Evolutionary conservation across 352 stramenopile genomes (phyloP).

Genomic region (Pythium coloratum): DNA sequence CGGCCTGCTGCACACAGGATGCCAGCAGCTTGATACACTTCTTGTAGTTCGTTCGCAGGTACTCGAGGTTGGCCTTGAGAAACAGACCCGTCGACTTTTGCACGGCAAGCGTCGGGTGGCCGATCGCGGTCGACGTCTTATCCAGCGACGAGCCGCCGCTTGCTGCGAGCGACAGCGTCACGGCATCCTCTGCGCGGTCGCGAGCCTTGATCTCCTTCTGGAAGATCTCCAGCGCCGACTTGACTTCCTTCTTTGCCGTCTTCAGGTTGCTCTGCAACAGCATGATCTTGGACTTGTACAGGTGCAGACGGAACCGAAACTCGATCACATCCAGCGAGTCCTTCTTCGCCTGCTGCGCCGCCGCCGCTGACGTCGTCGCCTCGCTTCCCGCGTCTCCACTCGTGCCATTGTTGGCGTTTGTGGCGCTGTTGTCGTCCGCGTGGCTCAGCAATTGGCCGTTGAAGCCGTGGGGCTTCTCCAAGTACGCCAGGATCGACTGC

Average conservation of each 20-base stretch:
- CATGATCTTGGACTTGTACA: slow-evolving; percentile 92
- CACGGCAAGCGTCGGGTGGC: slow-evolving; percentile 74
- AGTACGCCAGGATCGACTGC: slow-evolving; percentile 81
- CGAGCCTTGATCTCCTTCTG: slow-evolving; percentile 89
- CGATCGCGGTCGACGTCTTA: slow-evolving; percentile 74
- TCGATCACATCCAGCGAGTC: slow-evolving; percentile 69
- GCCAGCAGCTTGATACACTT: slow-evolving; percentile 93
- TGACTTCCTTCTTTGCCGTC: slow-evolving; percentile 92
- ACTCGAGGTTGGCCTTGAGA: slow-evolving; percentile 93
- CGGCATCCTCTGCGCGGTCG: slow-evolving; percentile 30
- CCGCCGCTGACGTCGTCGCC: slow-evolving; percentile 38
- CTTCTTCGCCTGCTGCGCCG: slow-evolving; percentile 57
- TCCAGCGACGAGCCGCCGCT: slow-evolving; percentile 46
- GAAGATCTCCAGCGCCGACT: slow-evolving; percentile 92
- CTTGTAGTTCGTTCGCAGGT: slow-evolving; percentile 93
- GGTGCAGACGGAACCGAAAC: slow-evolving; percentile 89
- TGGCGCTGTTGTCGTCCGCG: slow-evolving; percentile 29
- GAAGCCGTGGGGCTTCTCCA: slow-evolving; percentile 91
- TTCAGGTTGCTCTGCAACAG: slow-evolving; percentile 87
- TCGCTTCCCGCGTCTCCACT: slow-evolving; percentile 23
- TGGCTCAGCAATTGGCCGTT: slow-evolving; percentile 67
- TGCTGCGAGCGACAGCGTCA: slow-evolving; percentile 13
- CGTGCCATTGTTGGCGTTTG: slow-evolving; percentile 19
- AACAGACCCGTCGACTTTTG: slow-evolving; percentile 90
- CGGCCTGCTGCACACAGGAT: slow-evolving; percentile 82